Percentiles rank a stretch among this genome's conserved stretches.
phyloP scores from a whole-genome alignment of 208 protist genomes.

The Trypanosoma congolense region DNA sequence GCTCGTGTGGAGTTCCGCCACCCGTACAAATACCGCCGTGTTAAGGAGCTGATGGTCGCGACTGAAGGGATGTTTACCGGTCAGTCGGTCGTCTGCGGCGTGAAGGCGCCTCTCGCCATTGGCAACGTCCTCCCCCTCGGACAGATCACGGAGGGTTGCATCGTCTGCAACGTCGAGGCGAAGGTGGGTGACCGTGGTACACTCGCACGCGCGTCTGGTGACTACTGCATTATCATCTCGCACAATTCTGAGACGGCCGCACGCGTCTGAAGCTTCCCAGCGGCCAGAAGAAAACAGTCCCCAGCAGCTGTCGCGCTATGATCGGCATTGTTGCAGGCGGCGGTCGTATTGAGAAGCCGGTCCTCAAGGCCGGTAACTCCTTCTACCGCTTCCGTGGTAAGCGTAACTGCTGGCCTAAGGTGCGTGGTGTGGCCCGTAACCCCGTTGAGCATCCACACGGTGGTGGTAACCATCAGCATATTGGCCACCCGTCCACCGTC shows the following conservation, averaged over 20 bases:
- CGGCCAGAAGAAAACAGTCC: slow-evolving; percentile 97
- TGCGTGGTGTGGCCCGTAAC: slow-evolving; percentile 99
- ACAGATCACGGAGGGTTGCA: slow-evolving; percentile 98
- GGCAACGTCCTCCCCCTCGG: slow-evolving; percentile 98
- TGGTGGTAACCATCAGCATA: slow-evolving; percentile 99
- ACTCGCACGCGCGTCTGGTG: slow-evolving; percentile 94
- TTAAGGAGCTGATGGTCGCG: slow-evolving; percentile 95
- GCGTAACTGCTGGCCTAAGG: slow-evolving; percentile 98
- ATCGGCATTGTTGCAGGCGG: slow-evolving; percentile 98
- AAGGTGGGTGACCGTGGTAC: slow-evolving; percentile 95
- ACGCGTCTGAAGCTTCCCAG: slow-evolving; percentile 98
- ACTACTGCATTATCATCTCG: slow-evolving; percentile 96
- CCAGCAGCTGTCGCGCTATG: slow-evolving; percentile 92
- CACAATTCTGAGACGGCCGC: slow-evolving; percentile 95
- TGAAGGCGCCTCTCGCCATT: slow-evolving; percentile 93
- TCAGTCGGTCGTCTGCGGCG: slow-evolving; percentile 98
- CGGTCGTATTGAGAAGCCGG: slow-evolving; percentile 99
- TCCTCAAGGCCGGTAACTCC: slow-evolving; percentile 98
- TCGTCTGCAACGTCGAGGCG: slow-evolving; percentile 98
- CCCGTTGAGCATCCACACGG: slow-evolving; percentile 98
- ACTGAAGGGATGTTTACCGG: slow-evolving; percentile 99
- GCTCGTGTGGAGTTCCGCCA: slow-evolving; percentile 97
- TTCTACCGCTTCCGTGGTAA: slow-evolving; percentile 99
- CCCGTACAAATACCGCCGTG: slow-evolving; percentile 90
- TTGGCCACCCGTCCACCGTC: slow-evolving; percentile 96